phyloP scores from a whole-genome alignment of 164 flowering plant genomes.

The Vitis labrusca region DNA sequence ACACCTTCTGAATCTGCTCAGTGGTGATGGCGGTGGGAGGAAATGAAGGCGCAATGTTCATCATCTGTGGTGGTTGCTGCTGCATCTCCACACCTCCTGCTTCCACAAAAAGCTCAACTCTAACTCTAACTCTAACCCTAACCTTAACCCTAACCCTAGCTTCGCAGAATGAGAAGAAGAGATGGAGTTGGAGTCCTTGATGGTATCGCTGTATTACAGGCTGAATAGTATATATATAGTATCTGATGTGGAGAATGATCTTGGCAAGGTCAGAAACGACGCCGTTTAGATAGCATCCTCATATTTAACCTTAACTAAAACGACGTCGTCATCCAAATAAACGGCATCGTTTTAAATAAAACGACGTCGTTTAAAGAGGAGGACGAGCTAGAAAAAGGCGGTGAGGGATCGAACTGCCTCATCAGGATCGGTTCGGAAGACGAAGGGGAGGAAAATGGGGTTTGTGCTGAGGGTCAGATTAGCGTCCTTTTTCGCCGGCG shows the following conservation, averaged over 20 bases:
- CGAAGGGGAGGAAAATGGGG: constrained; percentile 47
- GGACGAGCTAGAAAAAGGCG: constrained; percentile 4
- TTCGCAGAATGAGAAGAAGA: not conserved
- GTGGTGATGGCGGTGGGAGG: constrained; percentile 25
- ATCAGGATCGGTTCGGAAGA: not conserved
- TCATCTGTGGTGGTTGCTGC: constrained; percentile 14
- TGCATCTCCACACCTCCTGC: constrained; percentile 7
- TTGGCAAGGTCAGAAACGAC: no score
- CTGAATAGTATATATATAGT: not conserved
- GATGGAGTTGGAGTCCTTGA: not conserved
- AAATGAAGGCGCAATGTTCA: constrained; percentile 14
- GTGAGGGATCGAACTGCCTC: not conserved
- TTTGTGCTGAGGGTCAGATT: constrained; percentile 73
- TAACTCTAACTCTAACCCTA: not conserved
- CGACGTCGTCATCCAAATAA: no score
- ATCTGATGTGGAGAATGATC: not conserved
- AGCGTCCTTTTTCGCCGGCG: constrained; percentile 84
- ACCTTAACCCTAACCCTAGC: constrained; percentile 2
- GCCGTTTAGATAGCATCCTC: no score
- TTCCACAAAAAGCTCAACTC: not conserved
- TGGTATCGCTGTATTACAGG: not conserved
- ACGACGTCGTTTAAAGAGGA: constrained; percentile 10
- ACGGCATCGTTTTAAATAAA: not conserved
- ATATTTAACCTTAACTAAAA: no score
- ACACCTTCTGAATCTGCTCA: constrained; percentile 51